Percentiles rank a stretch among this genome's conserved stretches.
Evolutionary conservation across 2,329 filamentous ascomycete genomes (phyloP).

Genomic region (Calonectria pteridis): DNA sequence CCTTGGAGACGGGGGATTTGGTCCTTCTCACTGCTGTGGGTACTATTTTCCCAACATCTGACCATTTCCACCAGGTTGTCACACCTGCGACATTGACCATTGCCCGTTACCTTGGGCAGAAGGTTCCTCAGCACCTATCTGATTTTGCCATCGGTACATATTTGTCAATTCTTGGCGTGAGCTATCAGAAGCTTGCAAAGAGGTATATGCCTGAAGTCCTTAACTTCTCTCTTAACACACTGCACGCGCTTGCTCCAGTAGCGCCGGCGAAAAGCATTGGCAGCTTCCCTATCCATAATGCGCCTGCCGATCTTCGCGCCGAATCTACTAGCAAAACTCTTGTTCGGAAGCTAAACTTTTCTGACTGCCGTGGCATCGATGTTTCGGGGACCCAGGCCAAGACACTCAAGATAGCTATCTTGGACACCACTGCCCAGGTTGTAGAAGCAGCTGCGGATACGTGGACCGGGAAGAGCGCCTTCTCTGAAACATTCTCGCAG

Average conservation of each 20-base stretch:
- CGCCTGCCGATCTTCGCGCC: conserved; percentile 64
- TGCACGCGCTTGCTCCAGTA: conserved; percentile 74
- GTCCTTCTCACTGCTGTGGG: conserved; percentile 86
- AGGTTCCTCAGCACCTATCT: conserved; percentile 71
- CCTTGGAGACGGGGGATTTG: conserved; percentile 77
- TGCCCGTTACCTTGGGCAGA: conserved; percentile 84
- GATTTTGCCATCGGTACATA: conserved; percentile 83
- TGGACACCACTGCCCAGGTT: conserved; percentile 74
- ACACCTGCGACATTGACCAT: conserved; percentile 92
- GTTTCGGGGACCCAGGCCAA: conserved; percentile 50
- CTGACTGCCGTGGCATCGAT: conserved; percentile 63
- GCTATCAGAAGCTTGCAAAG: conserved; percentile 87
- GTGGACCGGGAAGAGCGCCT: conserved; percentile 81
- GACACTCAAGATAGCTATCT: conserved; percentile 67
- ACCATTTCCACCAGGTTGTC: conserved; percentile 96
- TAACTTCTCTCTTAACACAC: conserved; percentile 82
- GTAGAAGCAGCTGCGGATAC: conserved; percentile 76
- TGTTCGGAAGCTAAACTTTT: conserved; percentile 68
- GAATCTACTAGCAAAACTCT: conserved; percentile 54
- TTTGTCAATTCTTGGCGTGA: conserved; percentile 80
- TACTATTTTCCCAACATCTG: conserved; percentile 91
- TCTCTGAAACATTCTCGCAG: conserved; percentile 83
- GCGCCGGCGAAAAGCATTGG: conserved; percentile 62
- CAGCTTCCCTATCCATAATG: conserved; percentile 72
- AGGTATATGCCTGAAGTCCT: conserved; percentile 91